These are phyloP conservation scores for Cryphonectria nitschkei DNA, from an alignment of 2,329 filamentous ascomycete genomes.

Conservation along the genomic window DNA sequence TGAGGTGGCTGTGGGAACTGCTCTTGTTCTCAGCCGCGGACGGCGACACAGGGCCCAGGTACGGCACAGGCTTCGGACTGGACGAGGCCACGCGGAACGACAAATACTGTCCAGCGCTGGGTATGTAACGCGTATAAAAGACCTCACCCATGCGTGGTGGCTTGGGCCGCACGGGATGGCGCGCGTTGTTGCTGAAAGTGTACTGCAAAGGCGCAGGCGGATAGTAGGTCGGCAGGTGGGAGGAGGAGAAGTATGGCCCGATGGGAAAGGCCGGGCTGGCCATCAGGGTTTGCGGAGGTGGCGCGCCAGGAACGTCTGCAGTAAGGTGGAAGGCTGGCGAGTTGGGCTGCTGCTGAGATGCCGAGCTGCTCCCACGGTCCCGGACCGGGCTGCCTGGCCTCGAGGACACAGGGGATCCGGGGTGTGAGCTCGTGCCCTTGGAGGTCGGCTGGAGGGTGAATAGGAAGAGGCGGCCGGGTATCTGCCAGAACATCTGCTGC, in stretches of 20 bases:
- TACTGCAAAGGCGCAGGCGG: constrained; percentile 84
- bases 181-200: constrained; percentile 73
- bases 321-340: constrained; percentile 34
- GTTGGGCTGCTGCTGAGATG: constrained; percentile 27
- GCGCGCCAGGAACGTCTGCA: constrained; percentile 45
- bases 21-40: constrained; percentile 38
- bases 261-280: constrained; percentile 46
- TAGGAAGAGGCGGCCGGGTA: constrained; percentile 83
- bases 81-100: constrained; percentile 84
- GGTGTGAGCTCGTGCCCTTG: constrained; percentile 44
- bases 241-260: constrained; percentile 79
- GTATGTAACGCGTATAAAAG: constrained; percentile 87
- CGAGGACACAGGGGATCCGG: constrained; percentile 57
- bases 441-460: constrained; percentile 74
- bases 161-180: constrained; percentile 86
- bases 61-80: constrained; percentile 64
- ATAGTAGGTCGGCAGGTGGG: constrained; percentile 88
- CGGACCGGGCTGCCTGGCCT: constrained; percentile 56
- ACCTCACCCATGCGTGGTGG: constrained; percentile 88
- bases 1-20: constrained; percentile 42
- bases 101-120: constrained; percentile 80
- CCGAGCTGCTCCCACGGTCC: constrained; percentile 35
- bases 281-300: constrained; percentile 41
- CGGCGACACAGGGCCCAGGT: constrained; percentile 61
- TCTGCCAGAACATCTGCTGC: constrained; percentile 85